These are phyloP conservation scores for Byssochlamys sp. DNA, from an alignment of 2,329 filamentous ascomycete species.

Conservation along the genomic window DNA sequence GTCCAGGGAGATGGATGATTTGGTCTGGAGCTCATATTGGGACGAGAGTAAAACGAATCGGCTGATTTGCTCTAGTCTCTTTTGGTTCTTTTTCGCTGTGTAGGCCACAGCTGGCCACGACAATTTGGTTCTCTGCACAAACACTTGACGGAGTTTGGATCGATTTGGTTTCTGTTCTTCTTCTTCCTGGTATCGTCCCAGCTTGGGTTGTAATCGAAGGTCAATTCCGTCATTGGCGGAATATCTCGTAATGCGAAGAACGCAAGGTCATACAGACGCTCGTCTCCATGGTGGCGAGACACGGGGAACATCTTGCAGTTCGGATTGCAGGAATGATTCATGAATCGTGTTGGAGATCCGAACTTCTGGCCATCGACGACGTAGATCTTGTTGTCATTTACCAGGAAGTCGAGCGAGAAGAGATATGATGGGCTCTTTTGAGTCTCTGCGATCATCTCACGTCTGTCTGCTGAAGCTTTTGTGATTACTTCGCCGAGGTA, in stretches of 20 bases:
- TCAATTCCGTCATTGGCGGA: constrained; percentile 33
- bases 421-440: constrained; percentile 30
- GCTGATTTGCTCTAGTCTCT: background rate
- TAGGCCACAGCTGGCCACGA: constrained; percentile 36
- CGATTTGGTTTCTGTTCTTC: constrained; percentile 8
- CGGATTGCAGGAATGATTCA: constrained; percentile 41
- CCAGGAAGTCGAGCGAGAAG: constrained; percentile 33
- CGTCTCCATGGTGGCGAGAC: constrained; percentile 31
- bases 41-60: background rate
- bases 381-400: constrained; percentile 17
- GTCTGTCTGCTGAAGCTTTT: constrained; percentile 23
- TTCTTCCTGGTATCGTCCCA: constrained; percentile 11
- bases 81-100: constrained; percentile 24
- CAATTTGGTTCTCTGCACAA: constrained; percentile 36
- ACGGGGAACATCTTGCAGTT: constrained; percentile 39
- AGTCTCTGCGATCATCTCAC: constrained; percentile 23
- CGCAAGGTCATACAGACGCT: constrained; percentile 36
- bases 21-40: background rate
- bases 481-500: constrained; percentile 39
- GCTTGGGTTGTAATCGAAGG: constrained; percentile 39
- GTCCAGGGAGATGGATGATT: background rate
- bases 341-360: constrained; percentile 36
- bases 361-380: constrained; percentile 36
- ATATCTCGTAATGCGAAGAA: constrained; percentile 40
- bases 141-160: constrained; percentile 33